Base-by-base conservation (phyloP, 768 basidiomycete species). In the Suillus americanus region DNA sequence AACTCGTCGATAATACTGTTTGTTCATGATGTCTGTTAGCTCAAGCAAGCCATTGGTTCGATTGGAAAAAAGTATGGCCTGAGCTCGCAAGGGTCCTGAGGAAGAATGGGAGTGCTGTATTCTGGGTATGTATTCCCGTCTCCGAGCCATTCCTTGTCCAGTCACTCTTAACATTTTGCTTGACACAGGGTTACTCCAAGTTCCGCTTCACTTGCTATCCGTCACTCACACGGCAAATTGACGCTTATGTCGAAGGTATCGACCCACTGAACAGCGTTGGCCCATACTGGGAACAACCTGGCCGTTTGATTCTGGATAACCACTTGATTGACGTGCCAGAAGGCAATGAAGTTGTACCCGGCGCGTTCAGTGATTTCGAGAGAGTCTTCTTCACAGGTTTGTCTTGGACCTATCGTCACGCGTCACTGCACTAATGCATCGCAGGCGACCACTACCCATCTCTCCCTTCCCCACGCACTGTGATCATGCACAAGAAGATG, bases 1-100 rank as follows among this genome's bases (percentile, higher is more conserved):
- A 50, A 28, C 25, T 60, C 40, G 23, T 60, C 40, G 23, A 48
- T 53, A 5, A 12, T 40, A 28, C 23, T 23, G 7, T 37, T 18
- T 33, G 5, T 62, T 38, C 12, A 33, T 38, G 45, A 37, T 64
- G 23, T 23, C 13, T 45, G 14, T 18, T 60, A 91, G 92, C 89
- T 1, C 92, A 92, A 75, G 86, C 92, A 0, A 85, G 85, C 3
- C 92, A 94, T 71, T 93, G 92, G 92, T 94, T 94, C 70, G 82
- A 93, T 69, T 91, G 88, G 83, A 73, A 76, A 5, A 85, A 83
- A 68, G 80, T 89, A 6, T 94, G 91, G 90, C 84, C 82, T 4
- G 89, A 93, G 74, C 77, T 86, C 0, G 79, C 80, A 16, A 80
- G 89, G 3, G 82, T 90, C 8, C 76, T 94, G 48, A 79, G 83